Percentiles rank a stretch among this genome's conserved stretches.
phyloP scores from a whole-genome alignment of 2,329 filamentous ascomycete genomes.

The Aspergillus fischeri region DNA sequence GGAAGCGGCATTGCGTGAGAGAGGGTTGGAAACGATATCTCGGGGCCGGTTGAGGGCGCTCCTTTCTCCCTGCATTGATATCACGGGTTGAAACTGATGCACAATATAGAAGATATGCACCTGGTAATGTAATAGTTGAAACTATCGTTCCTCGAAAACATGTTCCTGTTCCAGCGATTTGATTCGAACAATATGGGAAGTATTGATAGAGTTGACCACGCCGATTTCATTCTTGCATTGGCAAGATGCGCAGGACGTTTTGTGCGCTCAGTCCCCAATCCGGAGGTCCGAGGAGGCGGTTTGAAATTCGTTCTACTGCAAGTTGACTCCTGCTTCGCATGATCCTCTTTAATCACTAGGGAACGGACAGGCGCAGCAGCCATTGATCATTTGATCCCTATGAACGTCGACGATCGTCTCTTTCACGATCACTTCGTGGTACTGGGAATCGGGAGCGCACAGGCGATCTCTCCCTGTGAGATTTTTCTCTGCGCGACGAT shows the following conservation, averaged over 20 bases:
- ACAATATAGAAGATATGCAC: neutral
- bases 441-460: slow-evolving; percentile 28
- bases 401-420: slow-evolving; percentile 28
- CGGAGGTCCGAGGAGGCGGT: neutral
- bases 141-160: neutral
- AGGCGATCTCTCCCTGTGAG: slow-evolving; percentile 23
- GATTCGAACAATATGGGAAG: neutral
- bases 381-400: slow-evolving; percentile 7
- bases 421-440: slow-evolving; percentile 25
- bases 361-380: neutral
- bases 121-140: neutral
- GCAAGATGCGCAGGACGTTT: neutral
- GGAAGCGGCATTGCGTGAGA: slow-evolving; percentile 61
- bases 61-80: neutral
- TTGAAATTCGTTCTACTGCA: neutral
- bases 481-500: slow-evolving; percentile 24
- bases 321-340: neutral
- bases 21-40: slow-evolving; percentile 83
- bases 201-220: neutral
- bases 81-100: neutral
- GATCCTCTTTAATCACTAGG: too few relatives aligned
- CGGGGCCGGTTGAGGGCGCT: slow-evolving; percentile 33
- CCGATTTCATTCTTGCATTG: neutral
- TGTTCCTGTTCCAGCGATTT: neutral
- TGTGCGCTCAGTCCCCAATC: neutral